phyloP scores from a whole-genome alignment of 345 rosid genomes.

The Boechera stricta region DNA sequence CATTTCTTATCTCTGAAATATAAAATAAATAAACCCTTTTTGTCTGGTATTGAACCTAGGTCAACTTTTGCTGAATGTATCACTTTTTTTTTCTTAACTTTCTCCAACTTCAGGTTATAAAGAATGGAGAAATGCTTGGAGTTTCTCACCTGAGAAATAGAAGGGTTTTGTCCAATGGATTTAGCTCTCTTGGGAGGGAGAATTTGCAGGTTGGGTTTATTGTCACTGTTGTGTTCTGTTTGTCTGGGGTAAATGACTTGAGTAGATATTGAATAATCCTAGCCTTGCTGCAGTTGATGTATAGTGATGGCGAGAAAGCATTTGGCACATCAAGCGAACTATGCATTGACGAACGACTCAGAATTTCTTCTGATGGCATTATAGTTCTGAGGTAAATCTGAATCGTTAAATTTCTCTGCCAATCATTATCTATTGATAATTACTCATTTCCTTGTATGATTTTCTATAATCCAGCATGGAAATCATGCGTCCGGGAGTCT shows the following conservation, averaged over 20 bases:
- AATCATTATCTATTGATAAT: neutral
- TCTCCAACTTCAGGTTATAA: slow-evolving; percentile 73
- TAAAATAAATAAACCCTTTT: neutral
- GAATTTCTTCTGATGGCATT: slow-evolving; percentile 94
- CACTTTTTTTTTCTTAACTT: neutral
- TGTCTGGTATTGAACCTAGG: slow-evolving; percentile 6
- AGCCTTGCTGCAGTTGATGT: slow-evolving; percentile 81
- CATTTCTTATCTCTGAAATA: neutral
- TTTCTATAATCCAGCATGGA: slow-evolving; percentile 74
- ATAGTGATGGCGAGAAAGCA: slow-evolving; percentile 96
- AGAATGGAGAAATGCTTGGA: slow-evolving; percentile 99
- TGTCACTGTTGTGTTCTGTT: slow-evolving; percentile 6
- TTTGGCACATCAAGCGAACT: slow-evolving; percentile 95
- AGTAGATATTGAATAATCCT: slow-evolving; percentile 32
- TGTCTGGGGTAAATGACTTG: slow-evolving; percentile 28
- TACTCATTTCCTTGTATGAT: slow-evolving; percentile 29
- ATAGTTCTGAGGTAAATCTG: slow-evolving; percentile 79
- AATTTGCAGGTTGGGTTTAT: slow-evolving; percentile 73
- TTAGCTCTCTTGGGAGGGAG: slow-evolving; percentile 89
- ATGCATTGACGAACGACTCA: slow-evolving; percentile 87
- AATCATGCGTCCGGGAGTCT: slow-evolving; percentile 69
- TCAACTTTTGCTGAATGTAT: slow-evolving; percentile 9
- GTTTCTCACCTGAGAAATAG: slow-evolving; percentile 97
- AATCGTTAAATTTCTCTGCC: neutral
- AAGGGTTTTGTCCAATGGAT: slow-evolving; percentile 94